Evolutionary conservation across 257 asterid genomes (phyloP).

Genomic region (Plectranthus barbatus): DNA sequence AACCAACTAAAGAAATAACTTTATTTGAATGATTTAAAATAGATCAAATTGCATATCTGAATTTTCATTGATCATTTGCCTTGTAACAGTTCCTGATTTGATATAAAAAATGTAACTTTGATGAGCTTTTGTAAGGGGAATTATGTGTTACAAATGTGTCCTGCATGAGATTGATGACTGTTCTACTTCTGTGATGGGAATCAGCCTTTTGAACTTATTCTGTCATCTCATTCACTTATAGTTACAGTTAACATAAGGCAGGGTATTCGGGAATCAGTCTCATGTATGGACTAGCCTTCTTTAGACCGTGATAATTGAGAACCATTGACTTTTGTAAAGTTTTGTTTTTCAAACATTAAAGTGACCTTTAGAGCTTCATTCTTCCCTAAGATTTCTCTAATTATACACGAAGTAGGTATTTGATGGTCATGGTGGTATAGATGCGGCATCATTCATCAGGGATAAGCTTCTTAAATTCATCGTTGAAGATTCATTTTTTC

Average conservation of each 20-base stretch:
- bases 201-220: neutral
- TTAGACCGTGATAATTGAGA: neutral
- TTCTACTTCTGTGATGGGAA: neutral
- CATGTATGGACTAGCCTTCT: neutral
- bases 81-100: neutral
- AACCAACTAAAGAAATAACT: neutral
- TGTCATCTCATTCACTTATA: neutral
- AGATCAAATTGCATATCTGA: neutral
- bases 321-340: neutral
- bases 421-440: constrained; percentile 91
- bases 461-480: constrained; percentile 64
- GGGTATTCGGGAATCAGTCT: too few species aligned
- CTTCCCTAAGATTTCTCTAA: neutral
- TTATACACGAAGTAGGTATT: constrained; percentile 42
- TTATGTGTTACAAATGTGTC: too few species aligned
- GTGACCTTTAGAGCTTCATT: neutral
- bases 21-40: neutral
- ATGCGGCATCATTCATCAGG: constrained; percentile 61
- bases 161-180: neutral
- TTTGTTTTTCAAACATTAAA: neutral
- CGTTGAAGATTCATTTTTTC: constrained; percentile 59
- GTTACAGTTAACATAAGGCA: too few species aligned
- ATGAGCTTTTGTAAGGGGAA: too few species aligned
- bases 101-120: too few species aligned
- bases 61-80: neutral